Conservation (phyloP, 2,329 filamentous ascomycete species). For the Monilinia polystroma region DNA sequence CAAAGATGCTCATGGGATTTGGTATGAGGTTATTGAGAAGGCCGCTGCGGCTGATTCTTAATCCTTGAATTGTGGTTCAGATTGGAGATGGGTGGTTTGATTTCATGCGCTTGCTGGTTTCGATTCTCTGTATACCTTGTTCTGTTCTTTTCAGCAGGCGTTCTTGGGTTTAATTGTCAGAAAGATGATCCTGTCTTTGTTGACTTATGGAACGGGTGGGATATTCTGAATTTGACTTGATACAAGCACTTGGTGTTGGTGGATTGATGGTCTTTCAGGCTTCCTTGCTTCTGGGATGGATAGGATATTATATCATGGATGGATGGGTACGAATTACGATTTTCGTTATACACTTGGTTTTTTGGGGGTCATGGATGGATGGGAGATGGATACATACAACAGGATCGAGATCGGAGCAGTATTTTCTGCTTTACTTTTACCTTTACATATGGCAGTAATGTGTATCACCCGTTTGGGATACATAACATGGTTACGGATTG, state of each 20-base stretch:
- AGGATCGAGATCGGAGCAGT: not conserved
- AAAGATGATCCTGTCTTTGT: no score
- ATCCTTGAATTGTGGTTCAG: not conserved
- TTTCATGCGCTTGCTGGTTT: not conserved
- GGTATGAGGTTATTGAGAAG: constrained; percentile 58
- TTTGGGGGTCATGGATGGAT: constrained; percentile 5
- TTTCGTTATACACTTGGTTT: not conserved
- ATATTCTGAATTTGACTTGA: constrained; percentile 11
- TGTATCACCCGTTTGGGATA: not conserved
- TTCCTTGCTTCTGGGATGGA: constrained; percentile 2
- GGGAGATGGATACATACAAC: not conserved
- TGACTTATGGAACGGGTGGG: not conserved
- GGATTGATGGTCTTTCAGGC: not conserved
- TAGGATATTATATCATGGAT: constrained; percentile 17
- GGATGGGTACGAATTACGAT: constrained; percentile 14
- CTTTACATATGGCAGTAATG: constrained; percentile 2
- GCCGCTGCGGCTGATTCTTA: not conserved
- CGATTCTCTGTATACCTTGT: not conserved
- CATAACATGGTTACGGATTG: not conserved
- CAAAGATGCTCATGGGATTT: constrained; percentile 63
- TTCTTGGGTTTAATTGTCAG: not conserved
- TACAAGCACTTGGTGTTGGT: constrained; percentile 7
- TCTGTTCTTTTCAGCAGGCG: constrained; percentile 6
- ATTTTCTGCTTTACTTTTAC: not conserved
- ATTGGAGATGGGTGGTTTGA: not conserved